Conservation (phyloP, 2,329 filamentous ascomycete species). For the Aspergillus sp. region DNA sequence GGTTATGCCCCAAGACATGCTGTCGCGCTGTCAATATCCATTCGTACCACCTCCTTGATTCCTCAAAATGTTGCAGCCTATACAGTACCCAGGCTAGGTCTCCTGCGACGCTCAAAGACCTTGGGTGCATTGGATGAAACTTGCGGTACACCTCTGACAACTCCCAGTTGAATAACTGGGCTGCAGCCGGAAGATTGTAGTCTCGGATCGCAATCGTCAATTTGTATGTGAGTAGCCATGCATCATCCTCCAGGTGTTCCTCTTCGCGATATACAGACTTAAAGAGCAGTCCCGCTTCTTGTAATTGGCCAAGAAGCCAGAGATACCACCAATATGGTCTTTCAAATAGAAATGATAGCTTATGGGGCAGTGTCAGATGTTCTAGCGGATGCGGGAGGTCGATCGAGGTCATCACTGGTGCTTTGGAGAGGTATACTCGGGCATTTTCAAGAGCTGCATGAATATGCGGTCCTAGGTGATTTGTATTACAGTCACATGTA, state of each 20-base stretch:
- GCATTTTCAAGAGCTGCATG: not conserved
- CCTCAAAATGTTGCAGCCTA: not conserved
- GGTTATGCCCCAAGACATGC: not conserved
- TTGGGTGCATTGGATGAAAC: not conserved
- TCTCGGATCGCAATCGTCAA: not conserved
- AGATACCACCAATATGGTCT: not conserved
- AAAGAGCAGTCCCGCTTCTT: not conserved
- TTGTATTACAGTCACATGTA: not conserved
- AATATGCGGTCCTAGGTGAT: not conserved
- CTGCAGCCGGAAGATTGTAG: not conserved
- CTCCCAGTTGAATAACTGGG: not conserved
- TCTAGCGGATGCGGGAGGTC: not conserved
- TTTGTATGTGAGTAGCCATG: not conserved
- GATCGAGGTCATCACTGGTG: not conserved
- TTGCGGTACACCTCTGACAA: not conserved
- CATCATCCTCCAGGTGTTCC: not conserved
- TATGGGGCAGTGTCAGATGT: not conserved
- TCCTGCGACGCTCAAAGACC: not conserved
- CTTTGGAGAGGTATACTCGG: not conserved
- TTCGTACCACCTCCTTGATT: not conserved
- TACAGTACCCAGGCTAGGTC: not conserved
- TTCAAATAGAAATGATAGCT: not conserved
- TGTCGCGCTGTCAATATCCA: not conserved
- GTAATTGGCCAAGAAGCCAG: not conserved
- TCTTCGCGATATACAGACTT: not conserved